phyloP scores from a whole-genome alignment of 2,329 filamentous ascomycete species.

The Zasmidium cellare region DNA sequence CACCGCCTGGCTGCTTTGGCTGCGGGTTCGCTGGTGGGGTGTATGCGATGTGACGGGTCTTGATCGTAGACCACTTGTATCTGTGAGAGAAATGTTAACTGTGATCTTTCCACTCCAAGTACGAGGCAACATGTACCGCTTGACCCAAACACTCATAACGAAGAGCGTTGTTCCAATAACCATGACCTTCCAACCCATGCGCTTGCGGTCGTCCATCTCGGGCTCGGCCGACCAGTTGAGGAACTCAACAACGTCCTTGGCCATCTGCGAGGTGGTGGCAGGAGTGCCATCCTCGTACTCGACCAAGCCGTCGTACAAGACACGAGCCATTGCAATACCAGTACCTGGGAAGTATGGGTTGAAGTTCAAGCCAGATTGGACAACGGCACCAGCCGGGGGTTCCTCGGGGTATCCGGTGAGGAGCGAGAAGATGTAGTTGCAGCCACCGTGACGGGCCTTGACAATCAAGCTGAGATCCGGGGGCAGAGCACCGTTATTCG shows the following conservation, averaged over 20 bases:
- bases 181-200: constrained; percentile 98
- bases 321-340: constrained; percentile 98
- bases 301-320: constrained; percentile 94
- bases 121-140: constrained; percentile 59
- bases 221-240: constrained; percentile 99
- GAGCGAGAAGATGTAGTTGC: constrained; percentile 97
- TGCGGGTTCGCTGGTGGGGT: constrained; percentile 18
- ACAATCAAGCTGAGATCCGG: constrained; percentile 97
- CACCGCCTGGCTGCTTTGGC: constrained; percentile 22
- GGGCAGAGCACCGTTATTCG: constrained; percentile 96
- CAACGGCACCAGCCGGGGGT: constrained; percentile 80
- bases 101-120: background rate
- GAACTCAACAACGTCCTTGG: constrained; percentile 98
- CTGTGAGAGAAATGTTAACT: constrained; percentile 38
- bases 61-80: constrained; percentile 98
- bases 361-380: constrained; percentile 94
- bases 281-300: constrained; percentile 97
- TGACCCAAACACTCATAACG: constrained; percentile 91
- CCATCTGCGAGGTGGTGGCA: constrained; percentile 96
- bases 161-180: constrained; percentile 76
- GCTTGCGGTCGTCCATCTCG: constrained; percentile 99
- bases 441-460: constrained; percentile 96
- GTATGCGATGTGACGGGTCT: constrained; percentile 79
- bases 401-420: constrained; percentile 98
- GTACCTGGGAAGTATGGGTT: constrained; percentile 99